Evolutionary conservation across 805 yeast genomes (phyloP), one percentile per base, ranked within the genome.

Genomic region (Cyberlindnera veronae): DNA sequence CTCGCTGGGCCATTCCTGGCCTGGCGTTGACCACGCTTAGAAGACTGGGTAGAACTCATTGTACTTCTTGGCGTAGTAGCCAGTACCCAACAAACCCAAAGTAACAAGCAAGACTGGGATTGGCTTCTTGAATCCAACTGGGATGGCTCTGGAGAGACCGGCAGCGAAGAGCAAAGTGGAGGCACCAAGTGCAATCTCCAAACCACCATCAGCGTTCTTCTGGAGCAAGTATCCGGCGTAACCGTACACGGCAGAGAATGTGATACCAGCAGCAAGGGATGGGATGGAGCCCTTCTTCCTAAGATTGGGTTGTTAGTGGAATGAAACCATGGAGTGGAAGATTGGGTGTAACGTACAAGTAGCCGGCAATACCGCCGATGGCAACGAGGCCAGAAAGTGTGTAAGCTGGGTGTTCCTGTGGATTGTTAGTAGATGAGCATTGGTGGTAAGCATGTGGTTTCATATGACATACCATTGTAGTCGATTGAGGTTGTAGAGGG

Each of bases 171-270:
- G 71, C 14, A 84, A 55, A 2, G 78, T 51, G 5, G 95, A 81
- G 2, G 90, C 75, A 11, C 79, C 83, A 40, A 89, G 64, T 0
- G 96, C 95, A 14, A 84, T 59, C 58, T 85, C 90, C 49, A 90
- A 71, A 32, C 96, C 96, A 63, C 76, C 77, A 57, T 85, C 89
- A 45, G 77, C 79, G 58, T 87, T 85, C 39, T 80, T 66, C 49
- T 76, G 73, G 46, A 88, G 66, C 49, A 90, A 69, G 62, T 87
- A 85, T 14, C 95, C 91, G 3, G 88, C 81, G 42, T 68, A 57
- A n/a, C 83, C 84, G 57, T 74, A 84, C 20, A 77, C 56, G 3
- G 74, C 67, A 12, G 84, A 71, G 47, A 84, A 67, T 2, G 79
- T 62, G 9, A 76, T 48, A 29, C 97, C 97, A 1, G 91, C 95